Base-by-base conservation (phyloP, 2,329 filamentous ascomycete genomes). In the Venturia effusa region DNA sequence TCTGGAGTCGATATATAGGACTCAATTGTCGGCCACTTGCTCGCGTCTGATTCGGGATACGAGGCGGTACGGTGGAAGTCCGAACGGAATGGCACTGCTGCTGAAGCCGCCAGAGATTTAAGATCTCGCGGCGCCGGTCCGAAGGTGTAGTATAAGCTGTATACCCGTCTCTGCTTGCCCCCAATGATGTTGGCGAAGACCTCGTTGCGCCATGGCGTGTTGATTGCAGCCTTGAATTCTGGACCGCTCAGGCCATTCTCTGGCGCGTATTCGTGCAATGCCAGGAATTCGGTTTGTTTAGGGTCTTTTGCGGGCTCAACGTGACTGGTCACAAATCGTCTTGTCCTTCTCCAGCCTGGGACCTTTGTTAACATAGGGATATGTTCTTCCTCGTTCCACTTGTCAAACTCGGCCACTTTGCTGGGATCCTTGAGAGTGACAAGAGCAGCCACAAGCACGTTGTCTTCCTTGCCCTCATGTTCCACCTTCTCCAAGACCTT, bases 361-460 rank as follows among this genome's bases (percentile, higher is more conserved):
- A 92, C 82, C 70, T 88, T 88, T 66, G 86, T 79, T 65, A 95
- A 72, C 81, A 92, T 82, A 2, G 81, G 79, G 24, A 88, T 80
- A 72, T 94, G 89, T 72, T 94, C 89, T 66, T 92, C 84, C 37
- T 82, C 76, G 71, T 89, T 88, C 89, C 89, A 95, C 71, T 81
- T 84, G 64, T 80, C 75, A 63, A 87, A 79, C 55, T 87, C 81
- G 27, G 83, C 81, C 27, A 81, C 71, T 3, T 73, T 79, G 32
- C 78, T 77, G 0, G 83, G 83, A 1, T 81, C 78, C n/a, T 83
- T 78, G 19, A 88, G 75, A 0, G 77, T 80, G 7, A 89, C 77
- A 59, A 83, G 82, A 1, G 88, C 83, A 0, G 84, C 80, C 2
- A 91, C 78, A 27, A 90, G 77, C 19, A 87, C 80, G 66, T 83